These are phyloP conservation scores for Ilex aquifolium DNA, from an alignment of 257 asterid genomes.

Conservation along the genomic window DNA sequence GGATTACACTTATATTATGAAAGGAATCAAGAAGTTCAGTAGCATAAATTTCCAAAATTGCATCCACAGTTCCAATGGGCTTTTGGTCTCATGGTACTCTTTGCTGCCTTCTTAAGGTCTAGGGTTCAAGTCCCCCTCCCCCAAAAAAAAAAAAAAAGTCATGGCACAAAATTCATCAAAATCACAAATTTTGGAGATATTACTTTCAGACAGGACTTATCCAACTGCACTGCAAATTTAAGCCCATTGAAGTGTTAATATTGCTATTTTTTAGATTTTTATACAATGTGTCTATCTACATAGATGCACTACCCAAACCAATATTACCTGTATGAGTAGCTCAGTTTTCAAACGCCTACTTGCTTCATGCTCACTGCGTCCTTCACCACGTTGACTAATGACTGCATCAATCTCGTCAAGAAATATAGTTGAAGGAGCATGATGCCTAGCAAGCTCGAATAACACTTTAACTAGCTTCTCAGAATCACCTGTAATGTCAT, in stretches of 20 bases:
- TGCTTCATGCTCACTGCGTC: conserved; percentile 96
- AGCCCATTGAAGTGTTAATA: no score
- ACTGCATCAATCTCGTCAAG: conserved; percentile 97
- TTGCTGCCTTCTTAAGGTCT: no score
- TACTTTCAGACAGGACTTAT: no score
- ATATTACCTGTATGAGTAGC: conserved; percentile 83
- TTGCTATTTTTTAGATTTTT: no score
- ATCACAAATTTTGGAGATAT: no score
- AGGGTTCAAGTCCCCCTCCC: no score
- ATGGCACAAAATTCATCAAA: no score
- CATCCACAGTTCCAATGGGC: background rate
- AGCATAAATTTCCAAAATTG: background rate
- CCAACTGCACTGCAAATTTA: no score
- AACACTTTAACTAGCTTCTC: conserved; percentile 90
- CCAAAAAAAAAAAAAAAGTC: no score
- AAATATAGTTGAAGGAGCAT: conserved; percentile 97
- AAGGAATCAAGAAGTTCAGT: background rate
- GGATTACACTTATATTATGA: background rate
- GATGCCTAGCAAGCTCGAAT: conserved; percentile 97
- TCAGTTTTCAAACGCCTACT: conserved; percentile 97
- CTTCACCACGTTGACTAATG: conserved; percentile 98
- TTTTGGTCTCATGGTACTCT: no score
- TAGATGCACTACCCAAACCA: conserved; percentile 17
- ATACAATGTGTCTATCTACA: no score
- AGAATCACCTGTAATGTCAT: conserved; percentile 75